Percentiles rank a stretch among this genome's conserved stretches.
Evolutionary conservation across 2,329 filamentous ascomycete species (phyloP).

Genomic region (Colletotrichum eleusines): DNA sequence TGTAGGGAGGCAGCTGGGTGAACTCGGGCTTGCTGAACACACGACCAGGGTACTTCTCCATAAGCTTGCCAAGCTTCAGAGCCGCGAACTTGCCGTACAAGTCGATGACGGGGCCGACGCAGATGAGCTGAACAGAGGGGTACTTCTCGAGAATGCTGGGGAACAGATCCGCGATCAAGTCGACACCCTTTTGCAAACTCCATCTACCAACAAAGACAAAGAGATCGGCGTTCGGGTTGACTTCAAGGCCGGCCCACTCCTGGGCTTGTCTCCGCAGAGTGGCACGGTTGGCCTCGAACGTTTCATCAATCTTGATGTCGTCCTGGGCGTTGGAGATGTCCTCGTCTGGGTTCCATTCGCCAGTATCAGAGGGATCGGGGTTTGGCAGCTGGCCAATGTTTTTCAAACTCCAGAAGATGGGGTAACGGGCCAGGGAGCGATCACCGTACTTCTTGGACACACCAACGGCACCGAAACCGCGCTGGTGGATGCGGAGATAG

Average conservation of each 20-base stretch:
- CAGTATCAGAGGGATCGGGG: conserved; percentile 74
- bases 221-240: conserved; percentile 71
- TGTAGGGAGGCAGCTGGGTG: conserved; percentile 73
- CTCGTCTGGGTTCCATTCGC: conserved; percentile 66
- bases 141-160: conserved; percentile 71
- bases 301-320: conserved; percentile 64
- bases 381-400: conserved; percentile 74
- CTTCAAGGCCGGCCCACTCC: conserved; percentile 74
- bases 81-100: conserved; percentile 77
- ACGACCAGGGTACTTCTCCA: conserved; percentile 73
- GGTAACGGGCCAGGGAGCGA: conserved; percentile 74
- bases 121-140: conserved; percentile 71
- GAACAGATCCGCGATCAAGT: conserved; percentile 76
- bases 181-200: conserved; percentile 77
- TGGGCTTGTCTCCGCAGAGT: conserved; percentile 71
- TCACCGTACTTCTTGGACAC: conserved; percentile 78
- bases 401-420: conserved; percentile 76
- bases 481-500: conserved; percentile 74
- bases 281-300: conserved; percentile 65
- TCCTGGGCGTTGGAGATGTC: conserved; percentile 56
- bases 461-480: conserved; percentile 76
- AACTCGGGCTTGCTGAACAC: conserved; percentile 78
- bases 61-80: conserved; percentile 72
- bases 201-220: conserved; percentile 78
- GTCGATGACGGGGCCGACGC: conserved; percentile 74